Evolutionary conservation across 441 rosid genomes (phyloP), one percentile per base, ranked within the genome.

Genomic region (Pelargonium australe): DNA sequence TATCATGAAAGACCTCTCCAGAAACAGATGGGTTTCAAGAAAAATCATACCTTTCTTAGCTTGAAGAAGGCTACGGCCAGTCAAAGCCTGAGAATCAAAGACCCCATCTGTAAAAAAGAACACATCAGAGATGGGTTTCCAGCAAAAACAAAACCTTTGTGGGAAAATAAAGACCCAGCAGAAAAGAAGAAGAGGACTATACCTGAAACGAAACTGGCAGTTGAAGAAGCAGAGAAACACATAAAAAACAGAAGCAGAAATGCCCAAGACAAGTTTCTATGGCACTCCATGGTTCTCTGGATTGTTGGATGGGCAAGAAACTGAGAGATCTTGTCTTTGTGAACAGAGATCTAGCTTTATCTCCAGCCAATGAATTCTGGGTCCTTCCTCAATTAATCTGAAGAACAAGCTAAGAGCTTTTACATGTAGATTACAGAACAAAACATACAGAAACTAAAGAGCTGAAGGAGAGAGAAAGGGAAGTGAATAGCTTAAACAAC

Each of bases 61-160:
- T 51, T 51, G 58, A 51, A 51, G 58, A 51, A 51, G 58, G 58
- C 4, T 51, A n/a, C 58, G 58, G 58, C 58, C 58, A 5, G 58
- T 51, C 7, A 14, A 51, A 51, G 17, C 58, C 58, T 51, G 58
- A 51, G 58, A 51, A n/a, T 51, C 58, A 51, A 51, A 51, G 17
- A 6, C 58, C 58, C 58, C 58, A 51, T 51, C 58, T 51, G 58
- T 51, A 1, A 51, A n/a, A n/a, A 12, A 12, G 17, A 51, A n/a
- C 58, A 51, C 16, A 51, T 51, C 7, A 51, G 58, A 51, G 16
- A n/a, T 51, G 58, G 58, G 58, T 51, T 51, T 47, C 12, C 53
- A 9, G 9, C 53, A 47, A 3, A 47, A 20, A 20, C 23, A 11
- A 11, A 4, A 47, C 2, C 9, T 11, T 47, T 11, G 0, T 9